These are phyloP conservation scores for Thielaviopsis euricoi DNA, from an alignment of 2,329 filamentous ascomycete species.

Conservation along the genomic window DNA sequence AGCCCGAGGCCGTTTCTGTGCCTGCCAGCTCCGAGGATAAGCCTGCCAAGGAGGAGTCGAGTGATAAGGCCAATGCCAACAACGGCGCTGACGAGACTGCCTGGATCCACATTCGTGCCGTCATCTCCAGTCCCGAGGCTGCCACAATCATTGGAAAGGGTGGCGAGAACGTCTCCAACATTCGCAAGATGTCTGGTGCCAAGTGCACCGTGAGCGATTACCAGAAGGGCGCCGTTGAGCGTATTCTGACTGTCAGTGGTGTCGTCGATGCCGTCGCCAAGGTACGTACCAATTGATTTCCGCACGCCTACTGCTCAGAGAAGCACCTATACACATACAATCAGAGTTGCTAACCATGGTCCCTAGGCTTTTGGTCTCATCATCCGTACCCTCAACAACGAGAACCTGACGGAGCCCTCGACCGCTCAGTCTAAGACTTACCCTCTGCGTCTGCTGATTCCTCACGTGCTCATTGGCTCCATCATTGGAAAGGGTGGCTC, in stretches of 20 bases:
- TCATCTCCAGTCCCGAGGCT: conserved; percentile 93
- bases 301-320: neutral
- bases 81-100: conserved; percentile 70
- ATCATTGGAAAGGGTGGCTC: conserved; percentile 97
- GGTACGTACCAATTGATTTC: conserved; percentile 32
- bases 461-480: conserved; percentile 92
- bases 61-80: conserved; percentile 23
- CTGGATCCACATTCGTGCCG: conserved; percentile 93
- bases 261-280: conserved; percentile 94
- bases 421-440: conserved; percentile 94
- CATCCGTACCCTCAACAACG: conserved; percentile 94
- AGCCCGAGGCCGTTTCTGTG: conserved; percentile 22
- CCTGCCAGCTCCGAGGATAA: conserved; percentile 25
- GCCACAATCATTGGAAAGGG: conserved; percentile 97
- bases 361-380: conserved; percentile 84
- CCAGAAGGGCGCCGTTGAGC: conserved; percentile 88
- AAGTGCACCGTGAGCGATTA: conserved; percentile 99
- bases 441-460: conserved; percentile 83
- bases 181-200: conserved; percentile 82
- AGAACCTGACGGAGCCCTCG: conserved; percentile 74
- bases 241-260: conserved; percentile 92
- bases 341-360: conserved; percentile 16
- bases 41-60: conserved; percentile 28
- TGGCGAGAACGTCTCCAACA: conserved; percentile 95
- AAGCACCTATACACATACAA: too few relatives aligned